Evolutionary conservation across 495 filamentous ascomycete species (phyloP).

Genomic region (Neurospora africana): DNA sequence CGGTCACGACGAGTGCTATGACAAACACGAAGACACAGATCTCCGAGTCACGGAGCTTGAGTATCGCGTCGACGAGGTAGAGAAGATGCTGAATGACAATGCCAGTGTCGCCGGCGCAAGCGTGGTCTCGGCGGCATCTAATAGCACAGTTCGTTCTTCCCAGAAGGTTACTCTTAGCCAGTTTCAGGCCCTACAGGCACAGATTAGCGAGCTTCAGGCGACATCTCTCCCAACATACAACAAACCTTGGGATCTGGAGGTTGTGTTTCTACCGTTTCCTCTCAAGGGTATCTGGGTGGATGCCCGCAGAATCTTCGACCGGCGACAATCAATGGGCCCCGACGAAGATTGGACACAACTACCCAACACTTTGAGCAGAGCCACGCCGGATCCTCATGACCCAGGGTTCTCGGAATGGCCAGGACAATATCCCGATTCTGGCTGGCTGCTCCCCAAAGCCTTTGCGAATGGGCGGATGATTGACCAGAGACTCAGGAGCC

Average conservation of each 20-base stretch:
- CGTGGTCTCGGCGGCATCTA: constrained; percentile 34
- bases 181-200: constrained; percentile 44
- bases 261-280: constrained; percentile 58
- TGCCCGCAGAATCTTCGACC: constrained; percentile 34
- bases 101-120: constrained; percentile 33
- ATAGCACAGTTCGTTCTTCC: constrained; percentile 20
- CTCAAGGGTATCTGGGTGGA: constrained; percentile 53
- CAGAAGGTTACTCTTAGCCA: constrained; percentile 36
- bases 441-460: constrained; percentile 48
- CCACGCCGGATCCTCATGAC: constrained; percentile 31
- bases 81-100: constrained; percentile 41
- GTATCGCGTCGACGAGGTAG: constrained; percentile 48
- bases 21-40: constrained; percentile 48
- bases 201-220: constrained; percentile 46
- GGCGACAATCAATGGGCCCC: constrained; percentile 28
- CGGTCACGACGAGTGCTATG: constrained; percentile 47
- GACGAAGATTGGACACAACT: constrained; percentile 49
- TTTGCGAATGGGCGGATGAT: constrained; percentile 43
- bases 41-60: constrained; percentile 51
- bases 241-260: constrained; percentile 58
- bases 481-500: constrained; percentile 52
- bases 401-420: constrained; percentile 36
- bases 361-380: constrained; percentile 33
- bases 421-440: constrained; percentile 29
- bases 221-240: constrained; percentile 42